These are phyloP conservation scores for Ustilago shanxiensis DNA, from an alignment of 1,284 basidiomycete genomes.

Conservation along the genomic window DNA sequence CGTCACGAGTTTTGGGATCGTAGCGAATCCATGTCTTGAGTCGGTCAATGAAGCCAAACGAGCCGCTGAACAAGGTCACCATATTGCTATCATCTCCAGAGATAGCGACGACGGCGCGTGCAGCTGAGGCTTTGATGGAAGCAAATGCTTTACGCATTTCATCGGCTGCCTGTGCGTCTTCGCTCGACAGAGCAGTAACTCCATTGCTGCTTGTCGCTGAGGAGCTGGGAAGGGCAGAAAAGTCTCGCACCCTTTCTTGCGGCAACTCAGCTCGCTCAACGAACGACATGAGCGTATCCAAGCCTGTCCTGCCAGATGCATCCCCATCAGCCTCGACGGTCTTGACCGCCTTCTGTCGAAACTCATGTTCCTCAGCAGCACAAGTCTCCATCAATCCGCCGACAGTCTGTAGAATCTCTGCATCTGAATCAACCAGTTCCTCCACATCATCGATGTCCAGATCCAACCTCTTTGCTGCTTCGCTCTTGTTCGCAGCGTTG, in stretches of 20 bases:
- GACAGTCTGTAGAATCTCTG: constrained; percentile 47
- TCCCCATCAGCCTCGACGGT: constrained; percentile 1
- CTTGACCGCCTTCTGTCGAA: constrained; percentile 29
- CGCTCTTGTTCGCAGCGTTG: background rate
- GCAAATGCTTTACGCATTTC: constrained; percentile 80
- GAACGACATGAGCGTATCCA: constrained; percentile 51
- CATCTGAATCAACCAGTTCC: constrained; percentile 53
- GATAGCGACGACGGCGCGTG: constrained; percentile 86
- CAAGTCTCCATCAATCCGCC: constrained; percentile 49
- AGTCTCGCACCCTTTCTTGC: constrained; percentile 33
- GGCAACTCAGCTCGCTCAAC: constrained; percentile 53
- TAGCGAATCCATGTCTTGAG: constrained; percentile 81
- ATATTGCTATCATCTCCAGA: constrained; percentile 84
- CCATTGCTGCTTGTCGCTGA: background rate
- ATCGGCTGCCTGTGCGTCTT: constrained; percentile 39
- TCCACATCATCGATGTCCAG: constrained; percentile 43
- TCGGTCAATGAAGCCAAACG: constrained; percentile 75
- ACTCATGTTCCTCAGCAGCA: constrained; percentile 35
- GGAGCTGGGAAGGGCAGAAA: constrained; percentile 7
- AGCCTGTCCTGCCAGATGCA: constrained; percentile 7
- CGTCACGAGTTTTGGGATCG: constrained; percentile 74
- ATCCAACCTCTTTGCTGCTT: constrained; percentile 7
- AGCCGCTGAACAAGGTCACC: constrained; percentile 75
- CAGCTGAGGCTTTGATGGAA: constrained; percentile 83
- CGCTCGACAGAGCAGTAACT: constrained; percentile 6